Conservation (phyloP, 2,329 filamentous ascomycete species). For the Microcyclosporella mali region DNA sequence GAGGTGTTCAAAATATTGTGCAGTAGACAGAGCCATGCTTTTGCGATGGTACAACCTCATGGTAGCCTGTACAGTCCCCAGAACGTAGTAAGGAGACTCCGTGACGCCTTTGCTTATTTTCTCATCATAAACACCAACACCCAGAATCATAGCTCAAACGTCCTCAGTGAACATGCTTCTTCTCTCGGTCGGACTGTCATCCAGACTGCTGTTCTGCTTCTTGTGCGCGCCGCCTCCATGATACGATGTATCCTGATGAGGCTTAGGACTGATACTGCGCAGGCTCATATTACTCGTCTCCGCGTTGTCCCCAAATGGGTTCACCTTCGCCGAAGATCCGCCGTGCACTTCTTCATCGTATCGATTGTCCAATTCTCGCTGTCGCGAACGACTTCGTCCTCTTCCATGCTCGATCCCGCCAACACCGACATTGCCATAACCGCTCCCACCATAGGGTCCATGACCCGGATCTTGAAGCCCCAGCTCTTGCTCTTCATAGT, state of each 20-base stretch:
- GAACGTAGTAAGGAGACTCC: too few relatives aligned
- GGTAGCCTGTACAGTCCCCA: too few relatives aligned
- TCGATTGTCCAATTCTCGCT: constrained; percentile 40
- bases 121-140: too few relatives aligned
- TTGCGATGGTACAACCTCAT: too few relatives aligned
- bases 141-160: constrained; percentile 39
- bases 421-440: constrained; percentile 31
- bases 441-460: constrained; percentile 36
- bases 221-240: constrained; percentile 36
- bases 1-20: too few relatives aligned
- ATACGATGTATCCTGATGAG: constrained; percentile 50
- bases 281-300: constrained; percentile 57
- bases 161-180: constrained; percentile 66
- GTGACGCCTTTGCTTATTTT: constrained; percentile 8
- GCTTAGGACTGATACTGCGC: constrained; percentile 69
- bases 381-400: constrained; percentile 45
- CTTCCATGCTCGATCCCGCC: constrained; percentile 34
- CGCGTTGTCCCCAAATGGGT: constrained; percentile 68
- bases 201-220: constrained; percentile 32
- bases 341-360: constrained; percentile 44
- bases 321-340: constrained; percentile 33
- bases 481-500: constrained; percentile 74
- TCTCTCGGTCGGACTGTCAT: constrained; percentile 59
- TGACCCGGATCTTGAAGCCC: constrained; percentile 46
- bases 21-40: too few relatives aligned